Base-by-base conservation (phyloP, 202 grass and related monocot species). In the Digitaria exilis region DNA sequence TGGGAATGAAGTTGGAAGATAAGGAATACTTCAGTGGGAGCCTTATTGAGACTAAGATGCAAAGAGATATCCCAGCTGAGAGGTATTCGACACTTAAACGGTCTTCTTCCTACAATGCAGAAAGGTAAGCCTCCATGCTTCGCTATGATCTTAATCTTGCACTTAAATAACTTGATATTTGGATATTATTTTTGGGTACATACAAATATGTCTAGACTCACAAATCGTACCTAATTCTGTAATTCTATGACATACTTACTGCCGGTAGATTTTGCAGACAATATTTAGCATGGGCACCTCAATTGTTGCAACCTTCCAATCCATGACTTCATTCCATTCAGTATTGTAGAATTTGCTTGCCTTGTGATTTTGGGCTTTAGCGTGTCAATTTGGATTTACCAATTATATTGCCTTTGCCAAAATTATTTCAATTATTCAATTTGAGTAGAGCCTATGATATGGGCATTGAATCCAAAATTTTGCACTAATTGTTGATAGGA, bases 11-110 rank as follows among this genome's bases (percentile, higher is more conserved):
- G 44, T 44, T 94, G 4, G 93, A 94, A 86, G 91, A 99, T 50
- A 99, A 96, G 71, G 97, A 96, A 49, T 92, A 92, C 71, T 92
- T 99, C 59, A 95, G 93, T 75, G 93, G 93, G 49, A 96, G 97
- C 86, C 74, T 99, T 66, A 85, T 99, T 18, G 93, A 99, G 76
- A 96, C 96, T 19, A 99, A 93, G 80, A 87, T 61, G 72, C 82
- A 90, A 43, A 90, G 78, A 76, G 97, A 99, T 0, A 77, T 72
- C 79, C 84, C 90, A 2, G 66, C 70, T 51, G 87, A 96, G 71
- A 87, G 57, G 42, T 65, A 82, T 52, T 84, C 93, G 16, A 73
- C 24, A 24, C 88, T 94, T 51, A 96, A 99, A 71, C 83, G 89
- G 69, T 94, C 93, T 45, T 94, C 93, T 78, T 96, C 97, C 32